Base-by-base conservation (phyloP, 495 filamentous ascomycete genomes). In the Penicillium samsonianum region DNA sequence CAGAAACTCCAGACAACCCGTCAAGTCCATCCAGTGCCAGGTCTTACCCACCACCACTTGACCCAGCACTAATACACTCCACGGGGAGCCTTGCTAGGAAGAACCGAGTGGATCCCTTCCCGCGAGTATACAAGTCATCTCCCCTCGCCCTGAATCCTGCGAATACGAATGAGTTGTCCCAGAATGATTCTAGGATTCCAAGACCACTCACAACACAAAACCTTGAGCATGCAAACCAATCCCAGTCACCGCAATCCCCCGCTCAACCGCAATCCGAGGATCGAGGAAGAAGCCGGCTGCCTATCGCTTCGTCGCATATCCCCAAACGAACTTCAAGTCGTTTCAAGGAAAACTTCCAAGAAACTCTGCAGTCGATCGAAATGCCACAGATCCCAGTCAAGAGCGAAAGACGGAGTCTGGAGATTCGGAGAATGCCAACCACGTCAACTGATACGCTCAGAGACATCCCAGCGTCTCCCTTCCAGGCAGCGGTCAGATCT, bases 111-210 rank as follows among this genome's bases (percentile, higher is more conserved):
- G 54, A 65, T 23, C 40, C 46, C 8, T 44, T 50, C 10, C 22
- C 61, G 7, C 65, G 58, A 26, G 59, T 53, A 2, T 73, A 73
- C 60, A 73, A 68, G 50, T 68, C 72, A 3, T 77, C 73, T 3
- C 72, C 72, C 22, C 67, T 76, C 19, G 62, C 73, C 11, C 59
- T 64, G 45, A 62, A 65, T 17, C 56, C 67, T 19, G 57, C 59
- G 26, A 49, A 60, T n/a, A 62, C 46, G 7, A 30, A 63, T 17
- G 53, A 52, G 11, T 30, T 23, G 4, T 20, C 48, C 5, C 46
- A 45, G 26, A 33, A 53, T 17, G 55, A 58, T 10, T 45, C 22
- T 3, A 52, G 1, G 4, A 50, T 59, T 4, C 37, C 53, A 6
- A 33, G 28, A 40, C 31, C 49, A 8, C 14, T 50, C n/a, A 19